Evolutionary conservation across 129 eudicot genomes (phyloP).

Genomic region (Erigeron canadensis): DNA sequence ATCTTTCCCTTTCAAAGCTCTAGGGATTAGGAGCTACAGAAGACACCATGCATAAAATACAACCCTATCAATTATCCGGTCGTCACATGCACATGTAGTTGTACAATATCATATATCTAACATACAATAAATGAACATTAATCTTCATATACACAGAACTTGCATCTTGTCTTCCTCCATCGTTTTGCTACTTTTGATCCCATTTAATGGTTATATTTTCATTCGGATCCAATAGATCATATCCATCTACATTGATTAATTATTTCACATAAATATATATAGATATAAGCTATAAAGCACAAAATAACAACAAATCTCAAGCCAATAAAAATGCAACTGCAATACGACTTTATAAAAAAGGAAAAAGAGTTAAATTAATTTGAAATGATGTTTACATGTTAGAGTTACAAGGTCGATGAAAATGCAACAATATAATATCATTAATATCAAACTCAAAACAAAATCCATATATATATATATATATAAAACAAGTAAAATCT

Average conservation of each 20-base stretch:
- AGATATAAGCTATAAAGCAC: not conserved
- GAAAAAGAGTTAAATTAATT: not conserved
- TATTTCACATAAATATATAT: slow-evolving; percentile 19
- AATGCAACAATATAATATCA: not conserved
- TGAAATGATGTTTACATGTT: slow-evolving; percentile 35
- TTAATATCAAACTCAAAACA: slow-evolving; percentile 21
- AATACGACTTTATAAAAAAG: not conserved
- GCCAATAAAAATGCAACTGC: not conserved
- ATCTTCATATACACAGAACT: slow-evolving; percentile 12
- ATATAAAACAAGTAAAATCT: too few species aligned
- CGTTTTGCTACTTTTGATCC: slow-evolving; percentile 55
- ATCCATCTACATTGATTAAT: slow-evolving; percentile 58
- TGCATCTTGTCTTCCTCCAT: slow-evolving; percentile 46
- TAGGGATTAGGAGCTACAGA: not conserved
- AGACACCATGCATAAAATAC: slow-evolving; percentile 14
- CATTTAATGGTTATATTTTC: slow-evolving; percentile 74
- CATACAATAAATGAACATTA: too few species aligned
- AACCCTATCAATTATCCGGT: not conserved
- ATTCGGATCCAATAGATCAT: slow-evolving; percentile 68
- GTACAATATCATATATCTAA: too few species aligned
- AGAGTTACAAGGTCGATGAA: slow-evolving; percentile 29
- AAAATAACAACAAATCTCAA: not conserved
- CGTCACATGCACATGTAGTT: slow-evolving; percentile 23
- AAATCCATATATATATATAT: slow-evolving; percentile 27
- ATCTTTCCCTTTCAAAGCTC: not conserved